Evolutionary conservation across 116 monocot genomes (phyloP).

Genomic region (Phalaenopsis hybrid): DNA sequence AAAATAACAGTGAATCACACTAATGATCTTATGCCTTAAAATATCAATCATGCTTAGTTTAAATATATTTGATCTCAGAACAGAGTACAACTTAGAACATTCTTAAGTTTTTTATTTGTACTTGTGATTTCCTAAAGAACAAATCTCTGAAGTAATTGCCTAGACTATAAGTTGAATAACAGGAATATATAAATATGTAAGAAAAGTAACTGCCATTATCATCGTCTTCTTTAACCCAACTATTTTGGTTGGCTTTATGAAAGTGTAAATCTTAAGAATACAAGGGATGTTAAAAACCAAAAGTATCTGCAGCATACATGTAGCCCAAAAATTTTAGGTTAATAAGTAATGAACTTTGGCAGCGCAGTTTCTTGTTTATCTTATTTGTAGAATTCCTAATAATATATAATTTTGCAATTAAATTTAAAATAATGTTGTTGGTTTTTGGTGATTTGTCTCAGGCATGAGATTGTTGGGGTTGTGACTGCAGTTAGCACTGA

Average conservation of each 20-base stretch:
- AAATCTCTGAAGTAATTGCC: too few relatives aligned
- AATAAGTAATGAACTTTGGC: background rate
- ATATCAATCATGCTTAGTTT: too few relatives aligned
- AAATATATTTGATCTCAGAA: too few relatives aligned
- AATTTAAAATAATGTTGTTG: background rate
- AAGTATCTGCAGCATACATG: background rate
- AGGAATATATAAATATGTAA: too few relatives aligned
- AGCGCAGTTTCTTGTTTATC: background rate
- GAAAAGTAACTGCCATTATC: background rate
- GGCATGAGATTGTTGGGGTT: conserved; percentile 72
- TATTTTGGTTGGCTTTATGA: background rate
- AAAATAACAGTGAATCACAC: too few relatives aligned
- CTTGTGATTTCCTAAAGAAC: too few relatives aligned
- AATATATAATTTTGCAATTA: background rate
- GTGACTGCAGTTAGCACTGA: conserved; percentile 50
- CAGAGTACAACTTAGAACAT: too few relatives aligned
- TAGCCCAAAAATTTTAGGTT: background rate
- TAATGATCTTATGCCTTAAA: too few relatives aligned
- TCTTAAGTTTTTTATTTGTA: too few relatives aligned
- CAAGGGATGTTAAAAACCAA: background rate
- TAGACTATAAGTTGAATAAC: too few relatives aligned
- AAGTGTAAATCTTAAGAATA: background rate
- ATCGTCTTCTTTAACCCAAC: background rate
- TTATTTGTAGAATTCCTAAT: background rate
- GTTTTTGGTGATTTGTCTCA: conserved; percentile 18